A percentile compares a stretch with the other conserved stretches of the same genome.
phyloP scores from a whole-genome alignment of 2,329 filamentous ascomycete species.

The Ceratocystis destructans region DNA sequence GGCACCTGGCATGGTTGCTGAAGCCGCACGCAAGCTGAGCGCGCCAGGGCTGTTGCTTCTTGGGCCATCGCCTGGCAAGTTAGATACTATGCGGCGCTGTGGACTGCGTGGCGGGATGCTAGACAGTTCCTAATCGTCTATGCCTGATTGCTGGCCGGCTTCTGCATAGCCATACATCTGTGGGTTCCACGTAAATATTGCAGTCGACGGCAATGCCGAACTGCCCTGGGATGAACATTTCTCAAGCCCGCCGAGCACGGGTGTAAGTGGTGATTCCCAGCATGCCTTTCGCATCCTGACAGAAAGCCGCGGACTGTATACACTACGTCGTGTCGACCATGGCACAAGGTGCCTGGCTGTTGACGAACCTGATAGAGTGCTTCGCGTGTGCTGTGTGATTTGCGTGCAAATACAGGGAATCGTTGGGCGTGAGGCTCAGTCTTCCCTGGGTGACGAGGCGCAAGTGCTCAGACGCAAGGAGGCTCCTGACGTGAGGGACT shows the following conservation, averaged over 20 bases:
- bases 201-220: conserved; percentile 37
- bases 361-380: conserved; percentile 44
- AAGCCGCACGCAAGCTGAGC: not conserved
- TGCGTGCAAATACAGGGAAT: conserved; percentile 53
- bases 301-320: conserved; percentile 55
- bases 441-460: conserved; percentile 45
- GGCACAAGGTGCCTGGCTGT: conserved; percentile 44
- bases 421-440: conserved; percentile 38
- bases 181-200: conserved; percentile 55
- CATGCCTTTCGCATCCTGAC: conserved; percentile 39
- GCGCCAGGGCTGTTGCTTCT: not conserved
- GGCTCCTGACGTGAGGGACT: conserved; percentile 42
- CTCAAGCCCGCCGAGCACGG: conserved; percentile 53
- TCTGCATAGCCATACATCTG: no score
- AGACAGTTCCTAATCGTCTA: conserved; percentile 64
- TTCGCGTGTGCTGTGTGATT: conserved; percentile 56
- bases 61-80: no score
- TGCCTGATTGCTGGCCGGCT: conserved; percentile 47
- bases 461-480: conserved; percentile 35
- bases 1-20: conserved; percentile 43
- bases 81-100: no score
- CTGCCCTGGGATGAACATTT: conserved; percentile 56
- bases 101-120: conserved; percentile 58
- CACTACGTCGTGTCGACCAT: conserved; percentile 60
- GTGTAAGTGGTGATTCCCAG: conserved; percentile 26